Evolutionary conservation across 2,329 filamentous ascomycete species (phyloP).

Genomic region (Pseudogymnoascus sp.): DNA sequence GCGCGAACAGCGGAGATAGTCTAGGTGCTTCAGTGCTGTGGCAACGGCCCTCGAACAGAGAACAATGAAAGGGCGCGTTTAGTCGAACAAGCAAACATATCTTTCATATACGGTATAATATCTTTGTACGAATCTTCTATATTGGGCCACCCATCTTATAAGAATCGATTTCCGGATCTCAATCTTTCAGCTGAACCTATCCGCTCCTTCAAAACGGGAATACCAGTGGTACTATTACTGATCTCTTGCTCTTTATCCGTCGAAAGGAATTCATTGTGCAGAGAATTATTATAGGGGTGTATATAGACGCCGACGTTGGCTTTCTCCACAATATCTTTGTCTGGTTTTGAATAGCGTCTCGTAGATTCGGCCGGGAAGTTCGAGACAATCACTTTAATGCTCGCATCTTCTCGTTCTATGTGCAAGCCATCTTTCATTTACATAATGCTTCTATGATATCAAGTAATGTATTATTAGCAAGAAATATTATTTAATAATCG

Average conservation of each 20-base stretch:
- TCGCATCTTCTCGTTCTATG: background rate
- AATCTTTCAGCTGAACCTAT: background rate
- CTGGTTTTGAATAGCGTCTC: background rate
- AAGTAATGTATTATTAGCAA: background rate
- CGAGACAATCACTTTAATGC: background rate
- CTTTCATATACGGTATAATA: background rate
- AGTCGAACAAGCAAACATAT: background rate
- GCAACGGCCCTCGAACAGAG: background rate
- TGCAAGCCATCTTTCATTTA: background rate
- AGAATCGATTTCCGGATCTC: background rate
- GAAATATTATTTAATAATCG: background rate
- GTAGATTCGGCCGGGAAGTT: background rate
- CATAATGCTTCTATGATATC: background rate
- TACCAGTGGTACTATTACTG: background rate
- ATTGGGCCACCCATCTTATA: background rate
- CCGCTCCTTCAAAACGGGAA: background rate
- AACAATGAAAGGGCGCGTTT: conserved; percentile 4
- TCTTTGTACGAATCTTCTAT: background rate
- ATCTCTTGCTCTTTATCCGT: background rate
- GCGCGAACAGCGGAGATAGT: background rate
- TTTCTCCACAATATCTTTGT: background rate
- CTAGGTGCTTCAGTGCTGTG: background rate
- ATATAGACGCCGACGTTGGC: background rate
- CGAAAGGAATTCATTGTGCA: background rate
- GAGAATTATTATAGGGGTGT: background rate